Conservation (phyloP, 1,139 yeast species). For the Geotrichum phurueaensis region DNA sequence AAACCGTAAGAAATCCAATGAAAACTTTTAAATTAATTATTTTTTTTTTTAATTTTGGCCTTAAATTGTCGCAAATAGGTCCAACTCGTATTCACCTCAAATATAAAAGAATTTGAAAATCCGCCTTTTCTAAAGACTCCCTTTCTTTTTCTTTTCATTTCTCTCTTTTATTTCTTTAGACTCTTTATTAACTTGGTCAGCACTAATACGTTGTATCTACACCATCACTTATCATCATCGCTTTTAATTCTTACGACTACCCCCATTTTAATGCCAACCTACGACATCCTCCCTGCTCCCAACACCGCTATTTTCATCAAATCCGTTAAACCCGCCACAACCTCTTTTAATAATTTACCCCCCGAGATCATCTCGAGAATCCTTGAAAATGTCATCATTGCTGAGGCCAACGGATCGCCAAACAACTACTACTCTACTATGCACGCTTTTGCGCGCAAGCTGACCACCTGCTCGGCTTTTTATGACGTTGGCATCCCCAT, state of each 20-base stretch:
- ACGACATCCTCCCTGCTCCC: neutral
- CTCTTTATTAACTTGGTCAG: neutral
- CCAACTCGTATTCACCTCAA: neutral
- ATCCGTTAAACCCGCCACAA: neutral
- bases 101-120: neutral
- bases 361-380: slow-evolving; percentile 32
- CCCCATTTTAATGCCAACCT: slow-evolving; percentile 6
- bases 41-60: neutral
- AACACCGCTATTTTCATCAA: slow-evolving; percentile 1
- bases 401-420: slow-evolving; percentile 17
- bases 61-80: neutral
- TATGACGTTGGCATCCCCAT: slow-evolving; percentile 38
- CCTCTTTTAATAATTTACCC: slow-evolving; percentile 27
- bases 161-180: neutral
- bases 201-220: neutral
- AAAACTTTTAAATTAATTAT: too few species aligned
- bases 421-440: slow-evolving; percentile 22
- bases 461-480: slow-evolving; percentile 33
- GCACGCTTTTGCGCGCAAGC: slow-evolving; percentile 26
- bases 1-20: too few species aligned
- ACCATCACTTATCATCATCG: neutral
- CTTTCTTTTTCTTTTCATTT: neutral
- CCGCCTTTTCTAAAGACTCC: neutral
- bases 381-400: slow-evolving; percentile 30
- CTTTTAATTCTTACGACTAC: neutral